These are phyloP conservation scores for Eutrema japonicum DNA, from an alignment of 345 rosid genomes.

Conservation along the genomic window DNA sequence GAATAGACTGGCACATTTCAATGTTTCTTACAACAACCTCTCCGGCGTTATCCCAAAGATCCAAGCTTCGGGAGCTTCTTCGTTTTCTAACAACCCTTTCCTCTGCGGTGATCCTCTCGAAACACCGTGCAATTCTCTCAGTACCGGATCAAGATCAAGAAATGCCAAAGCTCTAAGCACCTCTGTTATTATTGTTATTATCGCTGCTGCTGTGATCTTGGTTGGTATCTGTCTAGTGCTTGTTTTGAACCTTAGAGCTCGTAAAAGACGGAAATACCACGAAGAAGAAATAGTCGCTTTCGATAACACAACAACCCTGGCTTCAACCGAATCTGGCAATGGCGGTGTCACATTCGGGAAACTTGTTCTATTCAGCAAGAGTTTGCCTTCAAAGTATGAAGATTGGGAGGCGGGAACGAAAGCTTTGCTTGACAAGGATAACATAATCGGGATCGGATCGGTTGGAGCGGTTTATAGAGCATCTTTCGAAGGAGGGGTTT, in stretches of 20 bases:
- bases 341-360: conserved; percentile 73
- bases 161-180: conserved; percentile 61
- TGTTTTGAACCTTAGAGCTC: conserved; percentile 79
- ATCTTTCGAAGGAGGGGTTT: conserved; percentile 80
- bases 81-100: conserved; percentile 69
- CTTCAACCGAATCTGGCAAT: conserved; percentile 34
- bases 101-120: conserved; percentile 81
- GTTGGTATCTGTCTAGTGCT: conserved; percentile 76
- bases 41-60: conserved; percentile 66
- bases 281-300: conserved; percentile 51
- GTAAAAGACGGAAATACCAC: conserved; percentile 45
- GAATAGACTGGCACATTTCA: conserved; percentile 52
- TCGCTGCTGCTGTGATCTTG: conserved; percentile 80
- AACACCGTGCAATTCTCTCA: conserved; percentile 51
- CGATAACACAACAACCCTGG: conserved; percentile 55
- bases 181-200: conserved; percentile 76
- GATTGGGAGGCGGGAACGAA: conserved; percentile 95
- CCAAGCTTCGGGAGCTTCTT: conserved; percentile 63
- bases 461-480: conserved; percentile 83
- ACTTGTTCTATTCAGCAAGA: conserved; percentile 91
- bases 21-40: conserved; percentile 77
- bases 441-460: conserved; percentile 77
- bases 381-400: conserved; percentile 84
- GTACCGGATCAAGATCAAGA: conserved; percentile 40
- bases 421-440: conserved; percentile 89